phyloP scores from a whole-genome alignment of 179 eudicot species.

The Monotropa hypopitys region DNA sequence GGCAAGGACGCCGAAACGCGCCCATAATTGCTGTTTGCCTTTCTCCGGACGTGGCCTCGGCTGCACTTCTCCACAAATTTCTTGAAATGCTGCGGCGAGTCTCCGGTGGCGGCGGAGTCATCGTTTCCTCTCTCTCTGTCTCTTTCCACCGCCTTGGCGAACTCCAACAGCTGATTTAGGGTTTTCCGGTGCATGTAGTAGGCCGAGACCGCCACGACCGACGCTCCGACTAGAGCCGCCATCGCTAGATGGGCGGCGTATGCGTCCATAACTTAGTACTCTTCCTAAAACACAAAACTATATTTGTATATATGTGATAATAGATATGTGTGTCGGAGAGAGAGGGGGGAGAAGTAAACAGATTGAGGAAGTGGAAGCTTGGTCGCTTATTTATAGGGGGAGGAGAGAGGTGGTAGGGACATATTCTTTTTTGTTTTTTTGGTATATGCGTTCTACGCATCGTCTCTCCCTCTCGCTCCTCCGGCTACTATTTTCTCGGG shows the following conservation, averaged over 20 bases:
- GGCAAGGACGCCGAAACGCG: constrained; percentile 55
- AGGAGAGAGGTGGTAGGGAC: not conserved
- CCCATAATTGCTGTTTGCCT: constrained; percentile 31
- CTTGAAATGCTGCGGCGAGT: constrained; percentile 22
- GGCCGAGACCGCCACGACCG: constrained; percentile 87
- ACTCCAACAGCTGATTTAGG: constrained; percentile 71
- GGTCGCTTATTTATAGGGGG: constrained; percentile 2
- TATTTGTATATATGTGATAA: not conserved
- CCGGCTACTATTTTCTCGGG: no score
- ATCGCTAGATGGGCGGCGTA: constrained; percentile 72
- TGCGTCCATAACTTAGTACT: constrained; percentile 31
- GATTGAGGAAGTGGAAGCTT: not conserved
- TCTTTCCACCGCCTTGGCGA: constrained; percentile 59
- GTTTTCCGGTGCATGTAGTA: constrained; percentile 92
- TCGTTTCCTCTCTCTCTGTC: constrained; percentile 28
- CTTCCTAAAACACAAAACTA: not conserved
- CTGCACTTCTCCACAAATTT: constrained; percentile 16
- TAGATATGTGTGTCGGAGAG: not conserved
- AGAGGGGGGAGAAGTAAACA: not conserved
- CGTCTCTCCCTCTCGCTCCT: not conserved
- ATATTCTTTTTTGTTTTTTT: not conserved
- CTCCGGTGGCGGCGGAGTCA: constrained; percentile 14
- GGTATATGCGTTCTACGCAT: not conserved
- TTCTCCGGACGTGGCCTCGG: constrained; percentile 23
- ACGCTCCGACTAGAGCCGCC: constrained; percentile 94